Evolutionary conservation across 2,329 filamentous ascomycete species (phyloP).

Genomic region (Colletotrichum falcatum): DNA sequence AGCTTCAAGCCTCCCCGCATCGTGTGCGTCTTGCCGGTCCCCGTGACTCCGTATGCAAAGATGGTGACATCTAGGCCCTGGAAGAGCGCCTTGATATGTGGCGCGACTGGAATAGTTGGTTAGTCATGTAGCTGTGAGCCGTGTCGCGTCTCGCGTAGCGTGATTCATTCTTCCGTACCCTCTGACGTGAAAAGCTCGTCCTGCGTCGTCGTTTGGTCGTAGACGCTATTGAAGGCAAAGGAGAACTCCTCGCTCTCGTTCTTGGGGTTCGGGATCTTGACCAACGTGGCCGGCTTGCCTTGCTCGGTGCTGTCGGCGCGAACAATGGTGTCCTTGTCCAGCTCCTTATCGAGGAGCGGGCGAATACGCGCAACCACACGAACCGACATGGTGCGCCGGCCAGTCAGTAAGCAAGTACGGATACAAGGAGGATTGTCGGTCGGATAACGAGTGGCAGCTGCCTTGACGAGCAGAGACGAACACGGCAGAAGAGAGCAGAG

Average conservation of each 20-base stretch:
- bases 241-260: constrained; percentile 92
- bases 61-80: constrained; percentile 88
- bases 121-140: constrained; percentile 25
- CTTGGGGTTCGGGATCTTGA: constrained; percentile 94
- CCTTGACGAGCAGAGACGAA: constrained; percentile 2
- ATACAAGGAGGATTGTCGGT: constrained; percentile 12
- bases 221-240: constrained; percentile 95
- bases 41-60: constrained; percentile 93
- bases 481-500: background rate
- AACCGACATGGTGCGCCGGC: constrained; percentile 67
- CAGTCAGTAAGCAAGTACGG: constrained; percentile 31
- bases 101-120: constrained; percentile 71
- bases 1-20: constrained; percentile 93
- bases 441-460: constrained; percentile 4
- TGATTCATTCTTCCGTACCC: constrained; percentile 65
- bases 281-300: constrained; percentile 72
- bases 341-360: constrained; percentile 86
- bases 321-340: constrained; percentile 89
- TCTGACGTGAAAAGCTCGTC: constrained; percentile 90
- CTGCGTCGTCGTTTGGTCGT: constrained; percentile 83
- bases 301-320: constrained; percentile 71
- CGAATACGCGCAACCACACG: constrained; percentile 92
- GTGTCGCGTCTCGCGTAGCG: constrained; percentile 22
- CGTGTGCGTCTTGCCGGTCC: constrained; percentile 94
- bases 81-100: constrained; percentile 92